Evolutionary conservation across 495 filamentous ascomycete genomes (phyloP), one percentile per base, ranked within the genome.

Genomic region (Amphirosellinia nigrospora): DNA sequence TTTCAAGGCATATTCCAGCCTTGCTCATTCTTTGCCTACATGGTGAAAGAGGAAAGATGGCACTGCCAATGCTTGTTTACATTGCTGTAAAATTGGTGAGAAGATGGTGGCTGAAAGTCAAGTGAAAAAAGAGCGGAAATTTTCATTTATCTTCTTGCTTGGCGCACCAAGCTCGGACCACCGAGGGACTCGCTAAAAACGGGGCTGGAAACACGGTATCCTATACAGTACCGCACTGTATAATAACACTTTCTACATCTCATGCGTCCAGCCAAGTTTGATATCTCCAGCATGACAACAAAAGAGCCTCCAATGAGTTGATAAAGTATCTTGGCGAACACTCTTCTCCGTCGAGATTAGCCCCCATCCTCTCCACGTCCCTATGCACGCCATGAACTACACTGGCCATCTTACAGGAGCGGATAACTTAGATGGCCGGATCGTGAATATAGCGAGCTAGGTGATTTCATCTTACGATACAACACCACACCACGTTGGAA

Each of bases 131-230:
- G 55, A 50, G 64, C 10, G 19, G 50, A 53, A 55, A 55, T 30
- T 68, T 59, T 68, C 28, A 23, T 60, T 45, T 66, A 39, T 64
- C 30, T 48, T 64, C 21, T 52, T 2, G 16, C 39, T 26, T 16
- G 63, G 46, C 15, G 30, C 19, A 19, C 36, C 19, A 21, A 59
- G 65, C 65, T 59, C 53, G 53, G 65, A 23, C 66, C 66, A 55
- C 66, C 26, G 6, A 7, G 13, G 4, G 4, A 28, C 66, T 43
- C n/a, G 55, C 53, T 38, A 32, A 34, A 8, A n/a, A 23, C n/a
- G 13, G 48, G 55, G 6, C 32, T 1, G 21, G 9, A 3, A 8
- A n/a, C 11, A 53, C 50, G 16, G 50, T 53, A 6, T 6, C 16
- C 1, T 16, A 28, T 7, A 53, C 50, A 30, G 48, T 52, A 2